phyloP scores from a whole-genome alignment of 345 rosid genomes.

The Trapa bicornis region DNA sequence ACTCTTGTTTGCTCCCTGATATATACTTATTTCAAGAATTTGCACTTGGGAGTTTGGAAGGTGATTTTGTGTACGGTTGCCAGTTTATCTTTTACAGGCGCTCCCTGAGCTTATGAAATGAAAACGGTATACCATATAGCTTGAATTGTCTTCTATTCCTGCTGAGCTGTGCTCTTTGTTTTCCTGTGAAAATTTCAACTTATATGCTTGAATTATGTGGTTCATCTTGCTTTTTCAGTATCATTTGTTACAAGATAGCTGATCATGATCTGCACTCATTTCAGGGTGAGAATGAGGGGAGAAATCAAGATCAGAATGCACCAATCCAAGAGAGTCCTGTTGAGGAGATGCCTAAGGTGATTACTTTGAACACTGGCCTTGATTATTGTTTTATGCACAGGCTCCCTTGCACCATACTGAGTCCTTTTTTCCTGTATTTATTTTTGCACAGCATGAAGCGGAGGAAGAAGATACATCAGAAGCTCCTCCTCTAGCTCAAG shows the following conservation, averaged over 20 bases:
- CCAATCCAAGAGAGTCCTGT: too few species aligned
- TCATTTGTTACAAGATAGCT: background rate
- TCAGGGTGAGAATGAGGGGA: too few species aligned
- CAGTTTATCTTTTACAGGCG: background rate
- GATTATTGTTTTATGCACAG: too few species aligned
- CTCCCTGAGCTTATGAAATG: background rate
- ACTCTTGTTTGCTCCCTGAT: too few species aligned
- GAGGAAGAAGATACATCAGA: conserved; percentile 13
- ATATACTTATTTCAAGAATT: too few species aligned
- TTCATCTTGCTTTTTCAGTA: background rate
- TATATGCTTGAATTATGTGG: background rate
- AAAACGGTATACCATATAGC: background rate
- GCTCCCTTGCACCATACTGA: too few species aligned
- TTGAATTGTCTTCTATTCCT: background rate
- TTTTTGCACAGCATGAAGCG: too few species aligned
- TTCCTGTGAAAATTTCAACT: background rate
- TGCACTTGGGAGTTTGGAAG: background rate
- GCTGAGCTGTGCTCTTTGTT: background rate
- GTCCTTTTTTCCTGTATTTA: too few species aligned
- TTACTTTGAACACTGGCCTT: too few species aligned
- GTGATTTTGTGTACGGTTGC: background rate
- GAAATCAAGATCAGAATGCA: too few species aligned
- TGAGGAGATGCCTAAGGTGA: too few species aligned
- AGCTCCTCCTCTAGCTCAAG: conserved; percentile 6
- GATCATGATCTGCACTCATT: background rate